Conservation (phyloP, 108 stramenopile species). For the Halocafeteria seosinensis region DNA sequence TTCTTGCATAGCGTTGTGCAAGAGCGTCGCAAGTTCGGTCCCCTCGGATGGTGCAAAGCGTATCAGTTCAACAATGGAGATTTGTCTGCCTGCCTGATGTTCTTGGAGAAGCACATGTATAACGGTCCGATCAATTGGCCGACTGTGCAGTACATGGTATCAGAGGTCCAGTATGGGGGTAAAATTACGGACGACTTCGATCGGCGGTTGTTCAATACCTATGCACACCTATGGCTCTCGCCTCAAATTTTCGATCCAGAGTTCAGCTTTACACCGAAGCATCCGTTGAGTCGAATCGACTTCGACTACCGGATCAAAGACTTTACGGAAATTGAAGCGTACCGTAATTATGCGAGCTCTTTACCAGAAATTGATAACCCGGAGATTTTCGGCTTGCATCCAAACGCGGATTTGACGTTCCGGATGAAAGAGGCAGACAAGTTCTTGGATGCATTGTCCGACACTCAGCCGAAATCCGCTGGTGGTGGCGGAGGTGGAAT, state of each 20-base stretch:
- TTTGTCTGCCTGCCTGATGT: constrained; percentile 62
- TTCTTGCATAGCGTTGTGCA: constrained; percentile 70
- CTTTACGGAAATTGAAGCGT: constrained; percentile 46
- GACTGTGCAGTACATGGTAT: constrained; percentile 76
- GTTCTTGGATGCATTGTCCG: constrained; percentile 52
- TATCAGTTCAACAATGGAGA: constrained; percentile 80
- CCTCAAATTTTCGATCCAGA: constrained; percentile 47
- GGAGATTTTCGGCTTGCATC: constrained; percentile 76
- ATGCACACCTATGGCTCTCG: constrained; percentile 61
- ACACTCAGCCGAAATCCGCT: constrained; percentile 62
- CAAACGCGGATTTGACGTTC: constrained; percentile 75
- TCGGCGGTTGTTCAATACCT: constrained; percentile 62
- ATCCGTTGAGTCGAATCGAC: constrained; percentile 49
- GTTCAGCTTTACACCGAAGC: constrained; percentile 52
- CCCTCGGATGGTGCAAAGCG: constrained; percentile 71
- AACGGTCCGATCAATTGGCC: constrained; percentile 66
- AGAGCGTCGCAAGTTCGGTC: constrained; percentile 75
- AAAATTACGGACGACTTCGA: constrained; percentile 75
- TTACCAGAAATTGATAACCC: constrained; percentile 70
- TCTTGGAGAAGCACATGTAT: constrained; percentile 74
- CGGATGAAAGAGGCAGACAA: constrained; percentile 58
- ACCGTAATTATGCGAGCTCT: constrained; percentile 46
- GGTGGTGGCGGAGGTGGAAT: constrained; percentile 40
- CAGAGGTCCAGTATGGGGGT: constrained; percentile 77
- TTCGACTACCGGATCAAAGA: constrained; percentile 52